Evolutionary conservation across 768 basidiomycete species (phyloP), one percentile per base, ranked within the genome.

Genomic region (Russula compacta): DNA sequence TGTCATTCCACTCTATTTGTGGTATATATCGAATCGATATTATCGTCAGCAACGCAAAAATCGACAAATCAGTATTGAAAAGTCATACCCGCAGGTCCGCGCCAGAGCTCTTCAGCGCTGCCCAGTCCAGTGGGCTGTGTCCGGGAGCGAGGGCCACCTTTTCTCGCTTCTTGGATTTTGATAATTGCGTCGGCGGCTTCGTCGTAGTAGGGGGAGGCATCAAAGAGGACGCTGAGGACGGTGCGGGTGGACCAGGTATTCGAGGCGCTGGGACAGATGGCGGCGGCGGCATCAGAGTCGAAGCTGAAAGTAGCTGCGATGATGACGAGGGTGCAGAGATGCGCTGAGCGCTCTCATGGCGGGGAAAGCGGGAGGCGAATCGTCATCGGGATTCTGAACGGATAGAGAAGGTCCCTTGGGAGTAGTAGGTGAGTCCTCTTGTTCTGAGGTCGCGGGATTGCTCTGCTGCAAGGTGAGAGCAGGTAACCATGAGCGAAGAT

Each of bases 81-180:
- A 10, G 53, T 73, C 81, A 59, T 67, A 94, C 92, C 56, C 90
- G 75, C 7, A 98, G 73, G 77, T 97, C 85, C 56, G 75, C 69
- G 1, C 94, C 94, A 6, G 87, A 92, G 4, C 83, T 75, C 72
- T 95, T 94, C 60, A 97, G 74, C 49, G 80, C 83, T 1, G 92
- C 94, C 95, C 95, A 99, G 73, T 99, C 97, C 33, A 99, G 73
- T 10, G 93, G 84, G 63, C 91, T 89, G 72, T 87, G 88, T 6
- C 97, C 97, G 1, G 95, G 95, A 11, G 89, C 85, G 4, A 99
- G 80, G 5, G 85, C 90, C 0, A 97, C 93, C 74, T 95, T 98
- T 35, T 78, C 81, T 21, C 84, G 76, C 67, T 78, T 83, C 68
- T 84, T 87, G 6, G 74, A 69, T 12, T 79, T 56, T 14, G 53